These are phyloP conservation scores for Pythium rishiriense DNA, from an alignment of 352 stramenopile species.

Conservation along the genomic window DNA sequence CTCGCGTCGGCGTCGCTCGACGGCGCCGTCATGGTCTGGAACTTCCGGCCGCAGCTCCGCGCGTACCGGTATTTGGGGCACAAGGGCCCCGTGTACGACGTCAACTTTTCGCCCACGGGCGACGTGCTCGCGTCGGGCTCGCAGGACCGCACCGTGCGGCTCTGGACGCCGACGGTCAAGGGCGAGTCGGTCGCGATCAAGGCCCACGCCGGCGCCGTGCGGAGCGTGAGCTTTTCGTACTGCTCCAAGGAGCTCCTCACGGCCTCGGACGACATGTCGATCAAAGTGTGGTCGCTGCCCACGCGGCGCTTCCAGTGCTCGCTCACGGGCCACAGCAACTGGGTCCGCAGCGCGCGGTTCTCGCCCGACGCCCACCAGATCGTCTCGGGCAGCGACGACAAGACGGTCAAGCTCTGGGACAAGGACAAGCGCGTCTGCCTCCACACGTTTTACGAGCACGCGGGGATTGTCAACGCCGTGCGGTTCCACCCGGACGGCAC, in stretches of 20 bases:
- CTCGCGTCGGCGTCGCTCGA: slow-evolving; percentile 80
- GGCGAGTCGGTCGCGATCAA: slow-evolving; percentile 73
- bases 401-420: slow-evolving; percentile 92
- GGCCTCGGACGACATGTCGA: slow-evolving; percentile 91
- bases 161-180: slow-evolving; percentile 88
- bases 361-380: slow-evolving; percentile 67
- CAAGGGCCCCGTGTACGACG: slow-evolving; percentile 70
- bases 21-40: slow-evolving; percentile 90
- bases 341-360: slow-evolving; percentile 88
- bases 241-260: slow-evolving; percentile 84
- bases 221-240: slow-evolving; percentile 85
- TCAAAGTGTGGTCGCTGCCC: slow-evolving; percentile 90
- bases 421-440: slow-evolving; percentile 72
- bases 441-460: slow-evolving; percentile 88
- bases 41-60: slow-evolving; percentile 82
- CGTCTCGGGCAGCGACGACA: slow-evolving; percentile 89
- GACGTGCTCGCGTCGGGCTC: slow-evolving; percentile 86
- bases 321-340: slow-evolving; percentile 90
- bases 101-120: slow-evolving; percentile 81
- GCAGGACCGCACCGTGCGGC: slow-evolving; percentile 88
- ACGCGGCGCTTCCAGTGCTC: slow-evolving; percentile 85
- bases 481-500: slow-evolving; percentile 85
- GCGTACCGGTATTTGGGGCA: slow-evolving; percentile 84
- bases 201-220: slow-evolving; percentile 62
- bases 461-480: slow-evolving; percentile 78